Evolutionary conservation across 2,329 filamentous ascomycete species (phyloP), one percentile per base, ranked within the genome.

Genomic region (Colletotrichum orchidophilum): DNA sequence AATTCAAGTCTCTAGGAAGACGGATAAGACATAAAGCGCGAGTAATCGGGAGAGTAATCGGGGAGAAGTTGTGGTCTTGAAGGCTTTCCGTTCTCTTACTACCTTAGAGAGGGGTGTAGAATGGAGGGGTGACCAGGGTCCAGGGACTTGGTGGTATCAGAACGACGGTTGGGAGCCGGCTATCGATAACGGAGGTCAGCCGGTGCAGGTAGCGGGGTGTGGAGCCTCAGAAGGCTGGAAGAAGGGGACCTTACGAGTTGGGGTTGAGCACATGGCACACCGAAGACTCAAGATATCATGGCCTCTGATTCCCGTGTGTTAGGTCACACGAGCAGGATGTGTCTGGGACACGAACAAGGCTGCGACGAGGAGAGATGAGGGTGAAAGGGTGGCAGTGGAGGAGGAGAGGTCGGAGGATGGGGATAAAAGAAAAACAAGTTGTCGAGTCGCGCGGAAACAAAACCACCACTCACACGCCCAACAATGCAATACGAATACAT

Each of bases 121-220:
- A 49, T 54, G 54, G 68, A 62, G 58, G 67, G 49, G 64, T 55
- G 59, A 35, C 50, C 24, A 31, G 57, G 26, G 15, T 53, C 46
- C 42, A 68, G 58, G 64, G 58, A 60, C 60, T 62, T 57, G 65
- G 21, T 53, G 52, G 58, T 71, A 63, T 63, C 57, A 68, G 50
- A 53, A 68, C 58, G 68, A 68, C 58, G 68, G 58, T 33, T 71
- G 31, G 33, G 64, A 68, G 68, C 68, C 68, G 64, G 64, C 68
- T 71, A 71, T 71, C 64, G 68, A 63, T 63, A 54, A 55, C 63
- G 64, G 64, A 68, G 68, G 68, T 71, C 68, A 71, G 68, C 68
- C 66, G 68, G 61, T 71, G 64, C 68, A 63, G 64, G 61, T 71
- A 63, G 68, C 58, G 68, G 64, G 58, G 42, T 35, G 64, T 71